Evolutionary conservation across 108 stramenopile species (phyloP).

Genomic region (Tribonema minus): DNA sequence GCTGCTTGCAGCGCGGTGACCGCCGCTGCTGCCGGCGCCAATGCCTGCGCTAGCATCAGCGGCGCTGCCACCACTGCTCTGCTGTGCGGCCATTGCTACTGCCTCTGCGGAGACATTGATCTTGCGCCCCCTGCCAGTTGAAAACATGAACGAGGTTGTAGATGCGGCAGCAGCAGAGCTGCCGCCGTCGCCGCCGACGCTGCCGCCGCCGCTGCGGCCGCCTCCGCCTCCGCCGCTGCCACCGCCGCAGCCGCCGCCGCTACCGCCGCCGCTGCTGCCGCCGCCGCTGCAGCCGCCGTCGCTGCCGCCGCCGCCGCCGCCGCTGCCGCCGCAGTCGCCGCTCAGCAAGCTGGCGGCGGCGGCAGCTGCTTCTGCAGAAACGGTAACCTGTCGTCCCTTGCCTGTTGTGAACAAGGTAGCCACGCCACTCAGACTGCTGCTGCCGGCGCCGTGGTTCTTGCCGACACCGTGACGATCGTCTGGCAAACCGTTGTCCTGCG

Average conservation of each 20-base stretch:
- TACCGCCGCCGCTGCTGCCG: neutral
- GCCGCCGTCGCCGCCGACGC: no score
- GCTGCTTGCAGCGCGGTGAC: no score
- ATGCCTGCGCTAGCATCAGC: neutral
- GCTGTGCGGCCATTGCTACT: neutral
- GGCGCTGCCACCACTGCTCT: neutral
- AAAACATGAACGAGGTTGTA: neutral
- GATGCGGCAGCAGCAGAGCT: neutral
- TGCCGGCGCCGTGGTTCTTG: no score
- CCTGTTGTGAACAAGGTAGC: neutral
- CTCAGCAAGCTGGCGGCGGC: neutral
- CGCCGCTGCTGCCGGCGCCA: neutral
- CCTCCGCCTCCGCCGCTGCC: no score
- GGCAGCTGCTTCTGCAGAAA: constrained; percentile 3
- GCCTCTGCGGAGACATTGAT: neutral
- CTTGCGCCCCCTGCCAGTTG: neutral
- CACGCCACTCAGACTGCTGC: no score
- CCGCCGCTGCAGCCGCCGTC: neutral
- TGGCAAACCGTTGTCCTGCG: no score
- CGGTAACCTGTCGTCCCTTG: neutral
- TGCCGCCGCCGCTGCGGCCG: no score
- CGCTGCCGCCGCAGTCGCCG: no score
- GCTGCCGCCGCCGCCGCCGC: neutral
- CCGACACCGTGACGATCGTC: neutral
- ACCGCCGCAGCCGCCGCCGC: no score